Conservation (phyloP, 495 filamentous ascomycete genomes). For the Friedmanniomyces simplex region DNA sequence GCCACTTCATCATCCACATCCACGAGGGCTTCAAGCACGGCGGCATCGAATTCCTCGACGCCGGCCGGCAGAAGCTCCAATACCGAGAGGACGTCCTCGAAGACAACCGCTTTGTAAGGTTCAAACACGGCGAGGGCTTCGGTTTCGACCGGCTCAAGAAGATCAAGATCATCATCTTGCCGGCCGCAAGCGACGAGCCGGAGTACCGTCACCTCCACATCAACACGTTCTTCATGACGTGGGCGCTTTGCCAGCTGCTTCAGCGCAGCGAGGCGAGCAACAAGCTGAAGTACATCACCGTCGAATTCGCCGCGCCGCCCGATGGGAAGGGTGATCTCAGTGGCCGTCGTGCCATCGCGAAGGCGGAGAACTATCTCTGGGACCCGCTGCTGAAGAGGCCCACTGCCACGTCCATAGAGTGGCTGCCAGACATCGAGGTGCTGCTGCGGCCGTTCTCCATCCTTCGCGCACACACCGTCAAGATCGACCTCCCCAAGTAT, state of each 20-base stretch:
- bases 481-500: background rate
- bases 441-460: conserved; percentile 10
- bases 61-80: conserved; percentile 14
- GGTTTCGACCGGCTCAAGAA: conserved; percentile 17
- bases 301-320: conserved; percentile 4
- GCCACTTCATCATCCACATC: conserved; percentile 16
- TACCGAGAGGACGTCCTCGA: conserved; percentile 1
- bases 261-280: background rate
- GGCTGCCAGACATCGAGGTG: conserved; percentile 13
- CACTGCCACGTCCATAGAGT: conserved; percentile 1
- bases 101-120: conserved; percentile 10
- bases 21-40: conserved; percentile 11
- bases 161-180: conserved; percentile 13
- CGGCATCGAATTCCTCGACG: conserved; percentile 18
- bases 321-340: background rate
- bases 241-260: conserved; percentile 11
- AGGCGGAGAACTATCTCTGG: conserved; percentile 13
- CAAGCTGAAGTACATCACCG: conserved; percentile 1
- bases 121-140: conserved; percentile 8
- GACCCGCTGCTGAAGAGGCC: conserved; percentile 5
- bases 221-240: conserved; percentile 18
- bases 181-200: background rate
- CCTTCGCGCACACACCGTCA: conserved; percentile 10
- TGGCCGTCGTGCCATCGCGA: background rate
- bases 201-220: conserved; percentile 1